Conservation (phyloP, 2,329 filamentous ascomycete species). For the Fusarium staphyleae region DNA sequence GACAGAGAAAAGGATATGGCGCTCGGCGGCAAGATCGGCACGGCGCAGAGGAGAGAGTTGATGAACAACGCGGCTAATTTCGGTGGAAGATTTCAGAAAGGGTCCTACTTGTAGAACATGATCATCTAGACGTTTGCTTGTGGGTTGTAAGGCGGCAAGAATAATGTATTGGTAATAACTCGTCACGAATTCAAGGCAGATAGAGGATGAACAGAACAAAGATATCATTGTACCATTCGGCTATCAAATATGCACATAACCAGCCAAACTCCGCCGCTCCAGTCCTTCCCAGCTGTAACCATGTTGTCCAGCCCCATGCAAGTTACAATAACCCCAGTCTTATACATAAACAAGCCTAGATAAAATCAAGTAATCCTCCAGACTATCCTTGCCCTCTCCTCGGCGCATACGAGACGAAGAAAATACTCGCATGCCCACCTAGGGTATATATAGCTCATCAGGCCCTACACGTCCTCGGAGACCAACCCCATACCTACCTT, state of each 20-base stretch:
- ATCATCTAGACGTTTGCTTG: not conserved
- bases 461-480: slow-evolving; percentile 25
- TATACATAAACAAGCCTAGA: slow-evolving; percentile 30
- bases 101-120: slow-evolving; percentile 61
- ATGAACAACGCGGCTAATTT: slow-evolving; percentile 82
- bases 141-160: too few species aligned
- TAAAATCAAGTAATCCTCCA: slow-evolving; percentile 22
- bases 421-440: slow-evolving; percentile 8
- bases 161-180: too few species aligned
- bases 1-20: slow-evolving; percentile 95
- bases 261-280: slow-evolving; percentile 48
- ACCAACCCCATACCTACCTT: slow-evolving; percentile 11
- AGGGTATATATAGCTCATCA: slow-evolving; percentile 36
- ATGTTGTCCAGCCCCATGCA: slow-evolving; percentile 41
- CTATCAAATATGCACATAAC: slow-evolving; percentile 40
- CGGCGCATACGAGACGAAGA: slow-evolving; percentile 1
- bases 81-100: slow-evolving; percentile 80
- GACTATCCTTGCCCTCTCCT: slow-evolving; percentile 17
- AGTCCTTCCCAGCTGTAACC: slow-evolving; percentile 39
- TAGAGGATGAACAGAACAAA: slow-evolving; percentile 22
- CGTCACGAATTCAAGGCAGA: too few species aligned
- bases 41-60: slow-evolving; percentile 78
- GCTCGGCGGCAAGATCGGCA: slow-evolving; percentile 72
- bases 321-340: slow-evolving; percentile 34
- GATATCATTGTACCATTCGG: slow-evolving; percentile 36